Conservation (phyloP, 192 early-diverging fungal genomes). For the Lobosporangium transversale region DNA sequence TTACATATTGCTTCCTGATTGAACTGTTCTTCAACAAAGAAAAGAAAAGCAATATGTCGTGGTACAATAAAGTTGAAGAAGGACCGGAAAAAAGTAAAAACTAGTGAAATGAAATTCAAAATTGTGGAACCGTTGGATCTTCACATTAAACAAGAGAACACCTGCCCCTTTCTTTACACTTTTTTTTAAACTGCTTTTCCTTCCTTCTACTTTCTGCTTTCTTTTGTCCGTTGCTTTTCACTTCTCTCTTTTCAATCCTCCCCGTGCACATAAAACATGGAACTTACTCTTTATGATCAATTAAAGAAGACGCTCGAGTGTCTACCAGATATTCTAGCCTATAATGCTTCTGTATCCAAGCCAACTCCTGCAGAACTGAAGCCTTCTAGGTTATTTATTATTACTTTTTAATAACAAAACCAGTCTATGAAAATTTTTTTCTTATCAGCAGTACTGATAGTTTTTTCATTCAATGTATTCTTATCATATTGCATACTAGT, state of each 20-base stretch:
- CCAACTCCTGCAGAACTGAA: conserved; percentile 10
- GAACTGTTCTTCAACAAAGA: too few relatives aligned
- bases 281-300: neutral
- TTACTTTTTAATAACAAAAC: too few relatives aligned
- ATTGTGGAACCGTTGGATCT: too few relatives aligned
- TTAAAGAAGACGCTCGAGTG: neutral
- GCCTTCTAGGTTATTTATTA: conserved; percentile 1
- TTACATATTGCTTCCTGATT: too few relatives aligned
- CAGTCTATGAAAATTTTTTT: neutral
- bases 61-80: too few relatives aligned
- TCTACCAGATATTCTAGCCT: neutral
- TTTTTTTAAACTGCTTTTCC: neutral
- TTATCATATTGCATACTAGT: too few relatives aligned
- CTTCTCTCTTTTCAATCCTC: neutral
- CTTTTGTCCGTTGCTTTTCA: neutral
- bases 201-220: neutral
- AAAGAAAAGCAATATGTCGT: too few relatives aligned
- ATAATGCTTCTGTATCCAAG: conserved; percentile 4
- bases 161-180: neutral
- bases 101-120: too few relatives aligned
- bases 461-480: too few relatives aligned
- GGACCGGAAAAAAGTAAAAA: too few relatives aligned
- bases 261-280: too few relatives aligned
- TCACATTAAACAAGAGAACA: too few relatives aligned
- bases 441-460: neutral